Conservation (phyloP, 2,329 filamentous ascomycete species). For the Neofusicoccum umdonicola region DNA sequence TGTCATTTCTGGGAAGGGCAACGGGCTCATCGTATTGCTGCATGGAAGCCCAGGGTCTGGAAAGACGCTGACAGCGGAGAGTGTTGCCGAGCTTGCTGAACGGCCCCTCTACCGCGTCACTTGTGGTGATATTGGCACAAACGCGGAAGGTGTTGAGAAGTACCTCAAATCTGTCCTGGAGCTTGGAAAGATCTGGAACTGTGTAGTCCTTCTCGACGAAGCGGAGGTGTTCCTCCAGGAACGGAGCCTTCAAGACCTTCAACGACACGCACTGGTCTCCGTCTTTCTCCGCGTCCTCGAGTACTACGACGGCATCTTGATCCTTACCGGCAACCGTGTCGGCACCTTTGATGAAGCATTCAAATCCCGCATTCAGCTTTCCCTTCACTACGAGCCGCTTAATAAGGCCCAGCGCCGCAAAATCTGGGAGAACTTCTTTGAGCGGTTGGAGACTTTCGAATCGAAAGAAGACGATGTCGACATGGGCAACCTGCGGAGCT, state of each 20-base stretch:
- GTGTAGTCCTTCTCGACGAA: conserved; percentile 53
- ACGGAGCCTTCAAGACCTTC: conserved; percentile 46
- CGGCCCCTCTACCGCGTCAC: conserved; percentile 48
- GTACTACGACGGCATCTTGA: conserved; percentile 27
- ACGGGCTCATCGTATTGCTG: background rate
- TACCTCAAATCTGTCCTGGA: conserved; percentile 49
- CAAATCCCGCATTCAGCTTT: conserved; percentile 33
- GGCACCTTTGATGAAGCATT: conserved; percentile 30
- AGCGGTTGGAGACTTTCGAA: conserved; percentile 17
- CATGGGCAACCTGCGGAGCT: conserved; percentile 20
- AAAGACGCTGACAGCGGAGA: conserved; percentile 13
- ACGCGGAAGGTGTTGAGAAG: conserved; percentile 44
- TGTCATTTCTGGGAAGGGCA: conserved; percentile 22
- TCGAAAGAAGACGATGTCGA: conserved; percentile 15
- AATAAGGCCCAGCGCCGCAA: conserved; percentile 18
- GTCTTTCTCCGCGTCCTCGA: conserved; percentile 18
- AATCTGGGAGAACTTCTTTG: conserved; percentile 32
- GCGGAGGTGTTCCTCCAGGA: conserved; percentile 54
- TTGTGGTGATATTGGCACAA: conserved; percentile 50
- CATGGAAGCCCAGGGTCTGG: conserved; percentile 1
- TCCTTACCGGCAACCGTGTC: conserved; percentile 35
- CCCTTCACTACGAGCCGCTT: conserved; percentile 25
- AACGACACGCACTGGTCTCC: conserved; percentile 46
- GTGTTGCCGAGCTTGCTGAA: conserved; percentile 33
- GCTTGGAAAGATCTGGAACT: conserved; percentile 52